Base-by-base conservation (phyloP, 257 asterid genomes). In the Verbascum thapsus region DNA sequence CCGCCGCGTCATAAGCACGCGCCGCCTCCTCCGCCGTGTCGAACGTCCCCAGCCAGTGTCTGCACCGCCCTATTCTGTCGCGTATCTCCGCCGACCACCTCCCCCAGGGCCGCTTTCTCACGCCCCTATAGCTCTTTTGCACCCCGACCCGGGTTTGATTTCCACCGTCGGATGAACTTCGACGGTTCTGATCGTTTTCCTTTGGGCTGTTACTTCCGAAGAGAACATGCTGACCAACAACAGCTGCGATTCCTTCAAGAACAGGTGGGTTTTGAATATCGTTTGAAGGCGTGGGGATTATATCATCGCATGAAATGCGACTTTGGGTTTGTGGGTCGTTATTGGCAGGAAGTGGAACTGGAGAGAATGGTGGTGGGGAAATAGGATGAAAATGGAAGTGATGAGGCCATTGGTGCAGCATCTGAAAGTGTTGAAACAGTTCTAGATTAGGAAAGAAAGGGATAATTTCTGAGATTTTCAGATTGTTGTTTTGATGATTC, bases 11-110 rank as follows among this genome's bases (percentile, higher is more conserved):
- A 10, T 89, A 89, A 0, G 97, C 95, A 6, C 91, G 87, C 50
- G 94, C 97, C 16, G 97, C 95, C 47, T 89, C 97, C 75, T 89
- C 95, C 58, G 94, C 85, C 50, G 94, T 89, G 82, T 89, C 96
- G 65, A 89, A 89, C 0, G 96, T 89, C 0, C 97, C 97, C 0
- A 89, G 82, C 95, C 97, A 89, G 80, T 86, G 97, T 3, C 95
- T 83, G 76, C 97, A 89, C 73, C 95, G 76, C 34, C 95, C 97
- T 15, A 89, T 72, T 0, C 95, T 81, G 80, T 89, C 95, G 7
- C 97, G 87, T 20, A 89, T 89, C 86, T 89, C 96, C 1, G 95
- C 96, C 9, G 95, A 89, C 87, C 87, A 89, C 67, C 95, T 68
- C 73, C 95, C 97, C 97, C 97, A 86, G 5, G 95, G 97, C 90